A percentile compares a stretch with the other conserved stretches of the same genome.
Conservation (phyloP, 2,329 filamentous ascomycete genomes). For the Penicillium thymicola region DNA sequence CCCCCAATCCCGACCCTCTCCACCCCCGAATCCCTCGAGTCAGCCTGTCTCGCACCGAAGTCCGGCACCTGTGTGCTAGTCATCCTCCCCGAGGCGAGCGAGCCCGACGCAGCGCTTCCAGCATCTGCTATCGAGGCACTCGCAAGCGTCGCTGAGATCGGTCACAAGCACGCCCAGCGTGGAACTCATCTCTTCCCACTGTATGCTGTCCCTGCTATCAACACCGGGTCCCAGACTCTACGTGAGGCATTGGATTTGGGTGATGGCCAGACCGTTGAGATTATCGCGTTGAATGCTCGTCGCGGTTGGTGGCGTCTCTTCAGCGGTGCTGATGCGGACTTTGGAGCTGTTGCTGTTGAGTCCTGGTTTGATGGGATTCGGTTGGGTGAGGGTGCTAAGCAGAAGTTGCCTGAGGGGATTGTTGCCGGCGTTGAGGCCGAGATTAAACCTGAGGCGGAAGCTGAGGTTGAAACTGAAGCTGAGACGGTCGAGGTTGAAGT, state of each 20-base stretch:
- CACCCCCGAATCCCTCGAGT: constrained; percentile 61
- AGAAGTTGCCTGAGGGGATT: constrained; percentile 65
- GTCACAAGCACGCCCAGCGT: constrained; percentile 67
- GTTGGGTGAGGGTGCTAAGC: constrained; percentile 80
- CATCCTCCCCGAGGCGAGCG: constrained; percentile 58
- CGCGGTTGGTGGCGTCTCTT: constrained; percentile 83
- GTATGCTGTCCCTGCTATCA: constrained; percentile 66
- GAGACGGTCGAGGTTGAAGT: constrained; percentile 20
- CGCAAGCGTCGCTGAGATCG: constrained; percentile 65
- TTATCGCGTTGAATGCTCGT: constrained; percentile 81
- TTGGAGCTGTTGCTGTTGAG: constrained; percentile 60
- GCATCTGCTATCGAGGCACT: constrained; percentile 53
- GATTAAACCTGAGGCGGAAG: constrained; percentile 25
- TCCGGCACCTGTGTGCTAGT: constrained; percentile 81
- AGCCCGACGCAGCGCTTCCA: constrained; percentile 49
- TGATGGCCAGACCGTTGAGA: constrained; percentile 54
- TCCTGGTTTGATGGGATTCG: constrained; percentile 88
- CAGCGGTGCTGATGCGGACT: constrained; percentile 51
- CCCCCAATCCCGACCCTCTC: constrained; percentile 65
- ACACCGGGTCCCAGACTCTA: constrained; percentile 55
- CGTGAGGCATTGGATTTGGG: constrained; percentile 62
- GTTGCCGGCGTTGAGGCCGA: constrained; percentile 38
- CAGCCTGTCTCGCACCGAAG: constrained; percentile 70
- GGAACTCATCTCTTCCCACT: constrained; percentile 76
- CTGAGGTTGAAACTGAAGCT: constrained; percentile 37